phyloP scores from a whole-genome alignment of 805 yeast species.

The Monosporozyma servazzii region DNA sequence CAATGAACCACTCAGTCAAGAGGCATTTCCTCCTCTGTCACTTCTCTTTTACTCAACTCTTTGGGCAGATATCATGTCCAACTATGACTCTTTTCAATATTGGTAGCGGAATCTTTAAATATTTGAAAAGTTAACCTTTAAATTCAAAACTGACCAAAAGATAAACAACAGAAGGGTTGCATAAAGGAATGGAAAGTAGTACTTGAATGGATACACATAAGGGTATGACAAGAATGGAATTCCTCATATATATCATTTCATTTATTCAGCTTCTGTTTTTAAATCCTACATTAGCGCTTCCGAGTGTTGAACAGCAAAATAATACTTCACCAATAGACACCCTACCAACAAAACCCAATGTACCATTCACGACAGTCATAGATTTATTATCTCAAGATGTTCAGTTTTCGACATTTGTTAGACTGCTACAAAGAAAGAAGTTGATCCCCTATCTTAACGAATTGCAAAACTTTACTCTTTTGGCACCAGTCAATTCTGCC shows the following conservation, averaged over 20 bases:
- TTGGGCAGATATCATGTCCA: too few relatives aligned
- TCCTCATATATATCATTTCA: neutral
- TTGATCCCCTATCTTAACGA: conserved; percentile 53
- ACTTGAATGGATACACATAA: neutral
- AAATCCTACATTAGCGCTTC: neutral
- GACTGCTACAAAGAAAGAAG: conserved; percentile 52
- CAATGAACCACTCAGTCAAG: too few relatives aligned
- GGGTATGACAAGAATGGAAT: neutral
- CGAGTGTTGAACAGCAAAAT: neutral
- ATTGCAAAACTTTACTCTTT: conserved; percentile 54
- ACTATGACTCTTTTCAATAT: neutral
- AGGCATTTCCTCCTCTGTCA: too few relatives aligned
- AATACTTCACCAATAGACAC: neutral
- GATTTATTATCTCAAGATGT: conserved; percentile 62
- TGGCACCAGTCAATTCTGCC: conserved; percentile 78
- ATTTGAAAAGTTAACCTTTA: neutral
- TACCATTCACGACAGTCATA: conserved; percentile 40
- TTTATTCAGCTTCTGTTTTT: neutral
- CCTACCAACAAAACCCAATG: conserved; percentile 12
- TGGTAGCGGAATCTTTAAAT: neutral
- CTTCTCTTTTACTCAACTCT: too few relatives aligned
- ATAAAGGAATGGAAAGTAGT: neutral
- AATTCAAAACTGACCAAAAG: neutral
- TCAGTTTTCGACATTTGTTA: conserved; percentile 56
- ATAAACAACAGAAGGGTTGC: neutral